These are phyloP conservation scores for Penicillium robsamsonii DNA, from an alignment of 495 filamentous ascomycete genomes.

Conservation along the genomic window DNA sequence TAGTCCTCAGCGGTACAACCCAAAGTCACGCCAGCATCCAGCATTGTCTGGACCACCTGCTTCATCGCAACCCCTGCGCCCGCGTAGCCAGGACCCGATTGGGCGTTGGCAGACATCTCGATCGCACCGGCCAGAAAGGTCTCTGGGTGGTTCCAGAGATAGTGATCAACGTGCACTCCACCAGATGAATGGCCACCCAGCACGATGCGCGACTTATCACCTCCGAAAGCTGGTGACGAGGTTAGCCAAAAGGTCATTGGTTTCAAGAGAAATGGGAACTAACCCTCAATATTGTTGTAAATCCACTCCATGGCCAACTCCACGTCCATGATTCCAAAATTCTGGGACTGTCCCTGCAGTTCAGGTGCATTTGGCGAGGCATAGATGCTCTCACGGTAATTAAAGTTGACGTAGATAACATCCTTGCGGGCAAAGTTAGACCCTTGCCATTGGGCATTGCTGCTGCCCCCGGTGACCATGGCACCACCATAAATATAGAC, in stretches of 20 bases:
- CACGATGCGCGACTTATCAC: slow-evolving; percentile 27
- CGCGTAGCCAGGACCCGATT: slow-evolving; percentile 24
- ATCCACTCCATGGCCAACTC: slow-evolving; percentile 29
- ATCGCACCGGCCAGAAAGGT: slow-evolving; percentile 30
- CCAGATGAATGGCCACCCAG: slow-evolving; percentile 29
- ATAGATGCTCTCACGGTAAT: slow-evolving; percentile 30
- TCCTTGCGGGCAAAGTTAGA: slow-evolving; percentile 31
- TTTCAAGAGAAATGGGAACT: background rate
- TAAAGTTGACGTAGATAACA: slow-evolving; percentile 31
- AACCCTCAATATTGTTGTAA: slow-evolving; percentile 26
- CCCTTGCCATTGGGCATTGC: slow-evolving; percentile 29
- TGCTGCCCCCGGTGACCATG: slow-evolving; percentile 27
- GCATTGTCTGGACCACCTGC: slow-evolving; percentile 22
- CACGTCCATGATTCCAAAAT: slow-evolving; percentile 30
- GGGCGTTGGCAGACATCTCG: slow-evolving; percentile 30
- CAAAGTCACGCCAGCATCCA: slow-evolving; percentile 21
- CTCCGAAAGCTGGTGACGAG: slow-evolving; percentile 22
- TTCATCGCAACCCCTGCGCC: slow-evolving; percentile 21
- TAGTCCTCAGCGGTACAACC: slow-evolving; percentile 19
- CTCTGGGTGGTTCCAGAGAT: slow-evolving; percentile 29
- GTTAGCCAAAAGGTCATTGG: background rate
- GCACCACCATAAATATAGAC: slow-evolving; percentile 32
- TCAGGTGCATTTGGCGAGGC: slow-evolving; percentile 28
- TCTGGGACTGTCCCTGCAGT: slow-evolving; percentile 27
- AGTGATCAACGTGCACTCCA: slow-evolving; percentile 28